phyloP scores from a whole-genome alignment of 208 protist species.

The Trypanosoma theileri region DNA sequence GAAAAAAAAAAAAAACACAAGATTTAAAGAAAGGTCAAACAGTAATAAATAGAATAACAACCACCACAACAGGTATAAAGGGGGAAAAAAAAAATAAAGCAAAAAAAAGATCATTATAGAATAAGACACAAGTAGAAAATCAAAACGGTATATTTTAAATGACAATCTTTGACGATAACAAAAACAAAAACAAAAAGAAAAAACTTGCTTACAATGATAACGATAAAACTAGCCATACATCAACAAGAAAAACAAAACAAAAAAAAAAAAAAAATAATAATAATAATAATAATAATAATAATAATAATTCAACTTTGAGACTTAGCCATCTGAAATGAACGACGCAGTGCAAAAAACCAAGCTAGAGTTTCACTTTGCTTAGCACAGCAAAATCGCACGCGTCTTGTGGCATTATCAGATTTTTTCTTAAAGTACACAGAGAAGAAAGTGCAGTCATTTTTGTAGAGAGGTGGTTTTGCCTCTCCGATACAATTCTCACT shows the following conservation, averaged over 20 bases:
- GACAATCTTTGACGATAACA: too few relatives aligned
- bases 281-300: slow-evolving; percentile 13
- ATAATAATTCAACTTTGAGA: neutral
- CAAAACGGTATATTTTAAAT: too few relatives aligned
- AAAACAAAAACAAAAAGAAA: too few relatives aligned
- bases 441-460: slow-evolving; percentile 9
- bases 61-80: too few relatives aligned
- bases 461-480: slow-evolving; percentile 15
- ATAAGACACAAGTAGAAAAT: too few relatives aligned
- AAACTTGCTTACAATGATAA: too few relatives aligned
- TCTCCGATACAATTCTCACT: slow-evolving; percentile 9
- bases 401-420: neutral
- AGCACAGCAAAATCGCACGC: slow-evolving; percentile 13
- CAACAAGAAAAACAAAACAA: too few relatives aligned
- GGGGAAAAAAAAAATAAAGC: too few relatives aligned
- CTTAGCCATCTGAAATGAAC: neutral
- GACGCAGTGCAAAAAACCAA: slow-evolving; percentile 24
- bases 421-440: slow-evolving; percentile 15
- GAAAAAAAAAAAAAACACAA: neutral
- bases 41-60: too few relatives aligned
- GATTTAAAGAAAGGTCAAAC: neutral
- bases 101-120: too few relatives aligned
- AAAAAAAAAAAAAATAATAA: too few relatives aligned
- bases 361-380: slow-evolving; percentile 14
- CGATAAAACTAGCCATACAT: too few relatives aligned